Evolutionary conservation across 2,329 filamentous ascomycete species (phyloP), one percentile per base, ranked within the genome.

Genomic region (Talaromyces sp.): DNA sequence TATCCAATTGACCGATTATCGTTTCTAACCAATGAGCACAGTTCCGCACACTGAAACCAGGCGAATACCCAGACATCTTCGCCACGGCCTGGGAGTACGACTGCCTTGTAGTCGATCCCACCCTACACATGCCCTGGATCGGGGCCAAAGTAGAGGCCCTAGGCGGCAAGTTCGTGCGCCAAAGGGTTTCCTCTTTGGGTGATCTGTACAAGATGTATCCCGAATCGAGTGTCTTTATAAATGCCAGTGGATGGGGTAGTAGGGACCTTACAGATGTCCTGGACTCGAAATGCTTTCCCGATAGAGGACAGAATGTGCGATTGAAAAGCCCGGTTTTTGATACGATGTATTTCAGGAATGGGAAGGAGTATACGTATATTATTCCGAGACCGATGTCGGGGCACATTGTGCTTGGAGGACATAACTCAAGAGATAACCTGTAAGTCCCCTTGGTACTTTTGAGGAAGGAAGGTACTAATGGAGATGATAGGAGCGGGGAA

Each of bases 231-330:
- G 64, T 78, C 3, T 78, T 78, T 58, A 75, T 79, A 69, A 79
- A 79, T 56, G 77, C 77, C 31, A 78, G 77, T 52, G 77, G 77
- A 1, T 65, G 75, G 10, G 77, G 77, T 1, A 79, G 77, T 59
- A 73, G 73, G 47, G 69, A 67, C 0, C 67, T 79, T 52, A 69
- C 62, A 1, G 77, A 79, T 58, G 77, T 79, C 3, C 69, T 67
- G 41, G 77, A 79, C 39, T 69, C 74, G 10, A 70, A 69, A 11
- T 78, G 75, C 62, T 78, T 75, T 41, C 72, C 75, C 5, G 75
- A 78, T 65, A 67, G 76, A 25, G 77, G 76, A 10, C 76, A 78
- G 65, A 78, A 78, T 66, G 75, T 78, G 8, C 78, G 77, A 54
- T 70, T 73, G 17, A 68, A 67, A 41, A 78, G 75, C 1, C 67